Evolutionary conservation across 2,329 filamentous ascomycete genomes (phyloP).

Genomic region (Aspergillus aculeatus): DNA sequence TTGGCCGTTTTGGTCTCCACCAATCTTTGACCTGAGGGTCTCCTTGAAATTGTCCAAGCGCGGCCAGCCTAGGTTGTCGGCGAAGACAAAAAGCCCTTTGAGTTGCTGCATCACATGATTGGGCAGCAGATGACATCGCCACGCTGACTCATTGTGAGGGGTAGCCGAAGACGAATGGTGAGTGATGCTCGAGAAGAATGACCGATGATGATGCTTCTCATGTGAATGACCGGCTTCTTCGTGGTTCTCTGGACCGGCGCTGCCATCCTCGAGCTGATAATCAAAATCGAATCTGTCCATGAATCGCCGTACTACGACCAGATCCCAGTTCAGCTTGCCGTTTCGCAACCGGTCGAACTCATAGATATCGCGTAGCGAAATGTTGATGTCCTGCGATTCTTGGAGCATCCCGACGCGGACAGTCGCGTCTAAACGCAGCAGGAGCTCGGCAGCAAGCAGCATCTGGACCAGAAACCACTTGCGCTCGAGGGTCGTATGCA

Average conservation of each 20-base stretch:
- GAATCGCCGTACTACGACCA: slow-evolving; percentile 54
- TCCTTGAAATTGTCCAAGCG: slow-evolving; percentile 38
- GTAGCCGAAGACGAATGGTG: slow-evolving; percentile 20
- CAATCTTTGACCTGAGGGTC: slow-evolving; percentile 39
- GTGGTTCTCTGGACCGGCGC: background rate
- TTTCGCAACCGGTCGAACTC: slow-evolving; percentile 49
- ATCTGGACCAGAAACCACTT: slow-evolving; percentile 57
- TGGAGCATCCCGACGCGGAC: slow-evolving; percentile 43
- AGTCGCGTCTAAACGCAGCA: slow-evolving; percentile 54
- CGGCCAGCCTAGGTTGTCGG: slow-evolving; percentile 52
- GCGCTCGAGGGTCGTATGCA: slow-evolving; percentile 40
- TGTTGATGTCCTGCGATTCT: slow-evolving; percentile 37
- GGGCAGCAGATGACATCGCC: slow-evolving; percentile 39
- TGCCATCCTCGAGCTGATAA: slow-evolving; percentile 18
- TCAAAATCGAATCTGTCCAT: slow-evolving; percentile 51
- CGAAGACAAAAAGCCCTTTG: slow-evolving; percentile 52
- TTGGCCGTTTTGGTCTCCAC: slow-evolving; percentile 16
- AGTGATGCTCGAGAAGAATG: slow-evolving; percentile 26
- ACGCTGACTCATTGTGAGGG: slow-evolving; percentile 27
- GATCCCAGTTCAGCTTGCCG: slow-evolving; percentile 57
- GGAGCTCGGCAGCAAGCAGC: slow-evolving; percentile 54
- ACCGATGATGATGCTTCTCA: slow-evolving; percentile 20
- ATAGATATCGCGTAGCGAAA: slow-evolving; percentile 46
- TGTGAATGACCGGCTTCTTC: background rate
- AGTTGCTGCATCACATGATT: slow-evolving; percentile 45